Conservation (phyloP, 352 stramenopile species). For the Peronospora destructor region DNA sequence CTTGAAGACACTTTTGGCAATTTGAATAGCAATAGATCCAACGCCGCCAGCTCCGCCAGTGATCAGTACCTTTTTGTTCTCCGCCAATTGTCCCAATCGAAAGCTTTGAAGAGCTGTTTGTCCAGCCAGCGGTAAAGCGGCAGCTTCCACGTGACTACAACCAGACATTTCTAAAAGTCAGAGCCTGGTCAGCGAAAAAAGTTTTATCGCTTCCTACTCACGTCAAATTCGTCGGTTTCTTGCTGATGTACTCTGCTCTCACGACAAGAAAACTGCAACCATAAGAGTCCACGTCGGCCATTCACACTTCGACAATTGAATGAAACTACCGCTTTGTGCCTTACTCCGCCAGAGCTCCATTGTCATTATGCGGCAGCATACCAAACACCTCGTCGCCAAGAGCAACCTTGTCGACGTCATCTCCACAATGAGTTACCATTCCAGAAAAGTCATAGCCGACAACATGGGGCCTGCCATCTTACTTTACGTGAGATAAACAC, state of each 20-base stretch:
- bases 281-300: not conserved
- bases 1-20: slow-evolving; percentile 75
- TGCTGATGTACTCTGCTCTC: slow-evolving; percentile 48
- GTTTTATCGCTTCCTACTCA: slow-evolving; percentile 9
- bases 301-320: not conserved
- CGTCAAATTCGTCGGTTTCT: slow-evolving; percentile 63
- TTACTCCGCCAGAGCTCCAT: slow-evolving; percentile 64
- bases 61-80: slow-evolving; percentile 69
- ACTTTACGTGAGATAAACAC: not conserved
- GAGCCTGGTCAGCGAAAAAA: not conserved
- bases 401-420: slow-evolving; percentile 49
- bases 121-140: slow-evolving; percentile 50
- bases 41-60: slow-evolving; percentile 65
- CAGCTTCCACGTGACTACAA: slow-evolving; percentile 56
- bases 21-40: slow-evolving; percentile 63
- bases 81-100: slow-evolving; percentile 36
- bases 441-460: slow-evolving; percentile 70
- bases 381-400: slow-evolving; percentile 64
- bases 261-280: slow-evolving; percentile 41
- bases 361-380: slow-evolving; percentile 59
- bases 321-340: not conserved
- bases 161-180: not conserved
- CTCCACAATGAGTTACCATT: slow-evolving; percentile 46
- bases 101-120: slow-evolving; percentile 51
- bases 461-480: slow-evolving; percentile 47